phyloP scores from a whole-genome alignment of 805 yeast genomes.

The Candida morakotiae region DNA sequence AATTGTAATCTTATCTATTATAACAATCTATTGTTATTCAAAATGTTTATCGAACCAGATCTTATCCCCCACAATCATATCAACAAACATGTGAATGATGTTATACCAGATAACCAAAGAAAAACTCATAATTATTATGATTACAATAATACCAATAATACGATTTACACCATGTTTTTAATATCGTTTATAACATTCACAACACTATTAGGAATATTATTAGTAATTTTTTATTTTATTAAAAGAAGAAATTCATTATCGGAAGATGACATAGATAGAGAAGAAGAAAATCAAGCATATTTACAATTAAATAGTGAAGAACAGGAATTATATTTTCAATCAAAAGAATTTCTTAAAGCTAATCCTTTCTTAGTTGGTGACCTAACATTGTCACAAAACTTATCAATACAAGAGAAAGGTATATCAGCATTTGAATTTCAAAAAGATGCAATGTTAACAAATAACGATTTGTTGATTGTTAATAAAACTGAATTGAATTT shows the following conservation, averaged over 20 bases:
- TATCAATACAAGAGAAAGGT: slow-evolving; percentile 80
- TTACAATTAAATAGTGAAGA: slow-evolving; percentile 63
- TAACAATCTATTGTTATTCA: no score
- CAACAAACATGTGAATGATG: no score
- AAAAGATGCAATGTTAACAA: slow-evolving; percentile 51
- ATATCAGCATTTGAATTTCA: slow-evolving; percentile 86
- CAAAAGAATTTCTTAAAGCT: slow-evolving; percentile 43
- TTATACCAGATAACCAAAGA: no score
- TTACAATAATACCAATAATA: no score
- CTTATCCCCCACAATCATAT: no score
- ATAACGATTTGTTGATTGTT: slow-evolving; percentile 55
- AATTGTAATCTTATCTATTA: no score
- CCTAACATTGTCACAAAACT: slow-evolving; percentile 52
- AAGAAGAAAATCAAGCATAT: slow-evolving; percentile 55
- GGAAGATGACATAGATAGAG: slow-evolving; percentile 57
- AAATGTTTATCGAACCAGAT: no score
- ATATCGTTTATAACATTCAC: background rate
- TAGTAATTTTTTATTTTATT: slow-evolving; percentile 8
- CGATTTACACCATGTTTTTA: background rate
- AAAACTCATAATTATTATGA: no score
- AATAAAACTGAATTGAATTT: slow-evolving; percentile 63
- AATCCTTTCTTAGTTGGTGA: slow-evolving; percentile 40
- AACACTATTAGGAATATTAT: background rate
- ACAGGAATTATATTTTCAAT: slow-evolving; percentile 64
- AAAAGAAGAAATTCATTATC: slow-evolving; percentile 13